phyloP scores from a whole-genome alignment of 352 stramenopile species.

The Lagenidium giganteum region DNA sequence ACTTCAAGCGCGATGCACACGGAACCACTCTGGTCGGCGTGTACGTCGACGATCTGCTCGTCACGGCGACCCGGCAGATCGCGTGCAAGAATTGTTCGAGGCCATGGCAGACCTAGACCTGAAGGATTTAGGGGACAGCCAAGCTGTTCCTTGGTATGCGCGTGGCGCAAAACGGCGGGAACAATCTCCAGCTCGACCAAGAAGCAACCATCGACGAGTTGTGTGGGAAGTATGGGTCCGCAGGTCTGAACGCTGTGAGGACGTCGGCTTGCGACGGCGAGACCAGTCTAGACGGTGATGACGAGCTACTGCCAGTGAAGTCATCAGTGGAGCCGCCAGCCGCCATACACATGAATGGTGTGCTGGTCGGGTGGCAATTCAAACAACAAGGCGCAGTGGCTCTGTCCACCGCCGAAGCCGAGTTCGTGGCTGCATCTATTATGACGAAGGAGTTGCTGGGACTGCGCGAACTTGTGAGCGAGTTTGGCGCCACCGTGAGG shows the following conservation, averaged over 20 bases:
- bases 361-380: constrained; percentile 7
- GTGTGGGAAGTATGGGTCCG: constrained; percentile 13
- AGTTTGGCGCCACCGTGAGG: too few relatives aligned
- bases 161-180: constrained; percentile 3
- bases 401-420: neutral
- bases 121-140: constrained; percentile 19
- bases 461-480: too few relatives aligned
- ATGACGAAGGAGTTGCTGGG: too few relatives aligned
- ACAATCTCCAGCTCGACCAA: constrained; percentile 16
- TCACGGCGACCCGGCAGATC: constrained; percentile 4
- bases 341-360: constrained; percentile 12
- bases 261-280: too few relatives aligned
- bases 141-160: constrained; percentile 25
- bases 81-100: constrained; percentile 10
- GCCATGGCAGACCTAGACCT: constrained; percentile 11
- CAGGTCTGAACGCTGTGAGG: too few relatives aligned
- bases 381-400: constrained; percentile 13
- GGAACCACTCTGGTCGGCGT: constrained; percentile 8
- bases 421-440: too few relatives aligned
- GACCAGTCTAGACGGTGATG: too few relatives aligned
- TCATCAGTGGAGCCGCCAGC: constrained; percentile 10
- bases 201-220: constrained; percentile 16
- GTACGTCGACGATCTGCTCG: constrained; percentile 29
- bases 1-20: constrained; percentile 3
- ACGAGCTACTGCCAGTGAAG: constrained; percentile 14